A percentile compares a stretch with the other conserved stretches of the same genome.
These are phyloP conservation scores for Albatrellus sp. DNA, from an alignment of 1,284 basidiomycete species.

Conservation along the genomic window DNA sequence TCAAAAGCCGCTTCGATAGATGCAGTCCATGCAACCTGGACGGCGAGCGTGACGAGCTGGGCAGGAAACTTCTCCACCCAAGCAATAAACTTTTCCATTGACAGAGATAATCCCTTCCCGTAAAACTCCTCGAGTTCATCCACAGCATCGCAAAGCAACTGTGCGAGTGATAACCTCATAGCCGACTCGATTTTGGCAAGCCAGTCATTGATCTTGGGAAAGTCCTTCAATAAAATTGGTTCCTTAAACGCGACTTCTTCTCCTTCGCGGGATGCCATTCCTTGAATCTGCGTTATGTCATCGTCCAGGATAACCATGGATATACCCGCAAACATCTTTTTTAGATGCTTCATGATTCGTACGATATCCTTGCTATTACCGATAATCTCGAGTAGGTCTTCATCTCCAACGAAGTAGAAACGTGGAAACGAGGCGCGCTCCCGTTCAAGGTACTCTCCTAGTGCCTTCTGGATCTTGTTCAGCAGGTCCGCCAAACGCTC, in stretches of 20 bases:
- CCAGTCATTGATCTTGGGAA: slow-evolving; percentile 99
- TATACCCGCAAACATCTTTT: slow-evolving; percentile 99
- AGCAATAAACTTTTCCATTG: slow-evolving; percentile 58
- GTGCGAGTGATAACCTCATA: slow-evolving; percentile 89
- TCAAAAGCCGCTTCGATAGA: slow-evolving; percentile 73
- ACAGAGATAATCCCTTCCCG: slow-evolving; percentile 41
- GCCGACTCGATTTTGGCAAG: slow-evolving; percentile 84
- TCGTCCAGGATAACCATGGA: slow-evolving; percentile 85
- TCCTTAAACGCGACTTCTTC: slow-evolving; percentile 82
- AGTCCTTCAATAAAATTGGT: slow-evolving; percentile 84
- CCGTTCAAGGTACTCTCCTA: slow-evolving; percentile 97
- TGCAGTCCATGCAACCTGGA: slow-evolving; percentile 91
- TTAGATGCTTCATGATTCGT: slow-evolving; percentile 96
- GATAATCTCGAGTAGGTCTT: slow-evolving; percentile 97
- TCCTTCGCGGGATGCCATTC: slow-evolving; percentile 90
- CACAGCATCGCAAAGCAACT: slow-evolving; percentile 71
- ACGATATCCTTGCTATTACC: slow-evolving; percentile 98
- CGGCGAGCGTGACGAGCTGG: slow-evolving; percentile 87
- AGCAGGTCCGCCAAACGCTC: slow-evolving; percentile 94
- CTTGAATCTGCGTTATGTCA: slow-evolving; percentile 76
- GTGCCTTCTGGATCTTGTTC: slow-evolving; percentile 98
- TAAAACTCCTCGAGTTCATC: slow-evolving; percentile 75
- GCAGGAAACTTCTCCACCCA: slow-evolving; percentile 95
- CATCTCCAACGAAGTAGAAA: slow-evolving; percentile 99
- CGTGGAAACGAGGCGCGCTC: slow-evolving; percentile 97